A percentile compares a stretch with the other conserved stretches of the same genome.
Conservation (phyloP, 2,329 filamentous ascomycete genomes). For the Penicillium digitatum region DNA sequence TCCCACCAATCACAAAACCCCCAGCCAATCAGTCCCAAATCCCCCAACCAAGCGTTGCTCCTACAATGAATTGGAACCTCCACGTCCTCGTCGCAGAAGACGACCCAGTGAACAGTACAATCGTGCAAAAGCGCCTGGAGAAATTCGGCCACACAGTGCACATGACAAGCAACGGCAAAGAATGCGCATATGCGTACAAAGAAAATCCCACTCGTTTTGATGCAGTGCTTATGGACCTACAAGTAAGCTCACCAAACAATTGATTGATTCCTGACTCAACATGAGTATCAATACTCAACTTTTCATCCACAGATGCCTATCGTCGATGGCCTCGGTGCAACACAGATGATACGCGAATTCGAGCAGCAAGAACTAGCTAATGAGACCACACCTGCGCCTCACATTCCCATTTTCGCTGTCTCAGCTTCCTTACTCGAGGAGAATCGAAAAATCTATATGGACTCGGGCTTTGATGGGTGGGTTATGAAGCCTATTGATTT, state of each 20-base stretch:
- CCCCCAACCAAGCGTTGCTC: neutral
- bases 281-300: neutral
- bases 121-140: constrained; percentile 74
- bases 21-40: neutral
- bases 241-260: constrained; percentile 53
- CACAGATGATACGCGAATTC: constrained; percentile 74
- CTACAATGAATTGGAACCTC: constrained; percentile 9
- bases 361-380: constrained; percentile 51
- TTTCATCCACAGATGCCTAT: constrained; percentile 71
- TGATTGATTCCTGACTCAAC: neutral
- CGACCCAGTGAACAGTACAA: constrained; percentile 79
- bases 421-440: constrained; percentile 75
- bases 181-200: constrained; percentile 68
- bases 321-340: constrained; percentile 75
- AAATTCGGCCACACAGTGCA: constrained; percentile 68
- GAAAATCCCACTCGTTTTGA: constrained; percentile 64
- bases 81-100: constrained; percentile 76
- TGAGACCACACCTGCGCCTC: constrained; percentile 18
- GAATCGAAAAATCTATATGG: constrained; percentile 63
- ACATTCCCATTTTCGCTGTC: constrained; percentile 79
- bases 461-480: constrained; percentile 86
- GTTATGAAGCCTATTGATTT: constrained; percentile 86
- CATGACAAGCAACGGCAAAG: constrained; percentile 76
- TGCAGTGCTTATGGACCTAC: constrained; percentile 87
- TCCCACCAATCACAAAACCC: neutral